These are phyloP conservation scores for Digitaria exilis DNA, from an alignment of 202 grass and related monocot species.

Conservation along the genomic window DNA sequence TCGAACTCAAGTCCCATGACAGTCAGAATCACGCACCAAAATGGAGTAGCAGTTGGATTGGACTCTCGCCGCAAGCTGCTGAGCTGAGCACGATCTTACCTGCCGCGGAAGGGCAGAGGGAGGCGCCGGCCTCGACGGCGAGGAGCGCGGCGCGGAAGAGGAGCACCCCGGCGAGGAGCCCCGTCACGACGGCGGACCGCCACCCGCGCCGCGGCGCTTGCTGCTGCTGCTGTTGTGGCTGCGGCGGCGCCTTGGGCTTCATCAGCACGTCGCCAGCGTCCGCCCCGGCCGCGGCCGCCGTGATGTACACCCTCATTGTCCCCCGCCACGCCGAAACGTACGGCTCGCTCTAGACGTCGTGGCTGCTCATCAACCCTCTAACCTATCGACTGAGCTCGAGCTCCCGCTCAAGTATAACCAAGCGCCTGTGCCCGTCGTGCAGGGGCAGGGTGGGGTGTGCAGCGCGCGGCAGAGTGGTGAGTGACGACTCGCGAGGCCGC, in stretches of 20 bases:
- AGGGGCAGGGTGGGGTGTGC: not conserved
- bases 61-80: too few relatives aligned
- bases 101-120: conserved; percentile 63
- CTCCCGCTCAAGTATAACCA: not conserved
- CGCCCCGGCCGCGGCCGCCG: conserved; percentile 13
- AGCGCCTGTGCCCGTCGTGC: not conserved
- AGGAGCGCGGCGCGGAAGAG: conserved; percentile 80
- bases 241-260: conserved; percentile 35
- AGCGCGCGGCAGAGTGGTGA: not conserved
- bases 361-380: conserved; percentile 14
- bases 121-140: conserved; percentile 73
- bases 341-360: not conserved
- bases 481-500: not conserved
- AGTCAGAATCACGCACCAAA: too few relatives aligned
- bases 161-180: conserved; percentile 66
- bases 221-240: not conserved
- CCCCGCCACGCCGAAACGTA: not conserved
- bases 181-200: conserved; percentile 54
- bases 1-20: conserved; percentile 5
- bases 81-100: too few relatives aligned
- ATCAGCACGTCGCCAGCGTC: not conserved
- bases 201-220: conserved; percentile 40
- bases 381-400: not conserved
- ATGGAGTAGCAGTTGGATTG: too few relatives aligned
- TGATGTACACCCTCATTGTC: conserved; percentile 64